Percentiles rank a stretch among this genome's conserved stretches.
These are phyloP conservation scores for Fusarium drepaniforme DNA, from an alignment of 2,329 filamentous ascomycete genomes.

Conservation along the genomic window DNA sequence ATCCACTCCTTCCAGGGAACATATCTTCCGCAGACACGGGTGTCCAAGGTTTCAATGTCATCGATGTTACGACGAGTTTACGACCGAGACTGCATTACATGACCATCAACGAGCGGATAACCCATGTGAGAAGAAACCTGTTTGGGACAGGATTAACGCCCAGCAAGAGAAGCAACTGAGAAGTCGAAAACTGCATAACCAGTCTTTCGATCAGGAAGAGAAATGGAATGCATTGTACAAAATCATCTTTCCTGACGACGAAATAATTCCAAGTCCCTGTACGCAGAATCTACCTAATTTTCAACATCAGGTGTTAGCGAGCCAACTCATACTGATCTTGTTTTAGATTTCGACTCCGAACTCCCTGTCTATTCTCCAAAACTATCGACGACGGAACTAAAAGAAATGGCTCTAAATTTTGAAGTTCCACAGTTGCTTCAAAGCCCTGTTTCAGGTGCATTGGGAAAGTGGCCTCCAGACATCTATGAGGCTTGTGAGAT, in stretches of 20 bases:
- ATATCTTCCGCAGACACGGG: not conserved
- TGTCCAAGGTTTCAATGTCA: not conserved
- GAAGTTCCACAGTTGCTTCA: too few relatives aligned
- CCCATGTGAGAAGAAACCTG: not conserved
- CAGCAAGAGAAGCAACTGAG: not conserved
- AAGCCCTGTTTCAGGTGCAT: not conserved
- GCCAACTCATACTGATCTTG: not conserved
- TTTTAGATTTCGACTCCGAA: not conserved
- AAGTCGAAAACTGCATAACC: not conserved
- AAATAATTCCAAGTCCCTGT: not conserved
- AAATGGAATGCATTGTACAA: not conserved
- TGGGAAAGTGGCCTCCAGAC: too few relatives aligned
- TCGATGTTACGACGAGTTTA: not conserved
- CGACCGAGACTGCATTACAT: not conserved
- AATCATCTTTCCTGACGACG: not conserved
- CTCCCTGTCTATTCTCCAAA: too few relatives aligned
- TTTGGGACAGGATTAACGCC: not conserved
- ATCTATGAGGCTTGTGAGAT: too few relatives aligned
- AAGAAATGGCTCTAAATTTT: too few relatives aligned
- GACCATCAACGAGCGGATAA: not conserved
- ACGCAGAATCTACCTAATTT: not conserved
- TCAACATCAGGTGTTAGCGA: not conserved
- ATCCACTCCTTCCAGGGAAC: not conserved
- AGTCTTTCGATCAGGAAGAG: not conserved
- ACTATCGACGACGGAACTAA: too few relatives aligned